Conservation (phyloP, 1,284 basidiomycete species). For the Rhodotorula sp. region DNA sequence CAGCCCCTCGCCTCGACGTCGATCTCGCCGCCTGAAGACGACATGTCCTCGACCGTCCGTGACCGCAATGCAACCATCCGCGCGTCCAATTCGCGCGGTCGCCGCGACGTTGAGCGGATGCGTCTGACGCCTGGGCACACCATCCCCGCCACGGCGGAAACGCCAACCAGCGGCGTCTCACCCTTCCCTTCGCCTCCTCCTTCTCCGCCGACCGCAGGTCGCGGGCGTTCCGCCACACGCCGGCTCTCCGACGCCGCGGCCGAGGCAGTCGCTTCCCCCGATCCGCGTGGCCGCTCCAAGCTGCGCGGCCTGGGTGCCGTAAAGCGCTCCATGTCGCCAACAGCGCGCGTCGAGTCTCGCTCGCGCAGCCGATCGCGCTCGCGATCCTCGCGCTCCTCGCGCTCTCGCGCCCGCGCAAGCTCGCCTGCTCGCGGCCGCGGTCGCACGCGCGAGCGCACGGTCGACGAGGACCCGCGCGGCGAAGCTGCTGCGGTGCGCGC, state of each 20-base stretch:
- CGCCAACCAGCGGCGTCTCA: slow-evolving; percentile 18
- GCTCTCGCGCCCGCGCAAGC: slow-evolving; percentile 12
- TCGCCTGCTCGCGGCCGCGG: neutral
- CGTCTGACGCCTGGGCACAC: slow-evolving; percentile 32
- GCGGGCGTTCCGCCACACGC: slow-evolving; percentile 28
- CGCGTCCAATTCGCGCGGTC: neutral
- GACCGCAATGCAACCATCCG: slow-evolving; percentile 32
- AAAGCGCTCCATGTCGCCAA: slow-evolving; percentile 19
- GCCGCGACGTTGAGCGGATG: neutral
- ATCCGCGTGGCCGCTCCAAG: slow-evolving; percentile 26
- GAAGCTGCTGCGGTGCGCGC: neutral
- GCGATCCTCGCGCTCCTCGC: neutral
- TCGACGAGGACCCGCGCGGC: slow-evolving; percentile 8
- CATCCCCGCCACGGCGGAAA: slow-evolving; percentile 31
- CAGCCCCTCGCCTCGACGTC: slow-evolving; percentile 6
- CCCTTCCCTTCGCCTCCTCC: slow-evolving; percentile 29
- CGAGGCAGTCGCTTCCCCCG: neutral
- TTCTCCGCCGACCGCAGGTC: slow-evolving; percentile 29
- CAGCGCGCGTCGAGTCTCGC: slow-evolving; percentile 6
- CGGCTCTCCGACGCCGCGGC: neutral
- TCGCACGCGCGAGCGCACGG: slow-evolving; percentile 16
- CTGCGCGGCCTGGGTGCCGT: slow-evolving; percentile 27
- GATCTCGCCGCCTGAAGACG: neutral
- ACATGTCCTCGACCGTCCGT: neutral
- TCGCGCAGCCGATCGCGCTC: neutral